Evolutionary conservation across 148 eudicot genomes (phyloP), one percentile per base, ranked within the genome.

Genomic region (Oxyria digyna): DNA sequence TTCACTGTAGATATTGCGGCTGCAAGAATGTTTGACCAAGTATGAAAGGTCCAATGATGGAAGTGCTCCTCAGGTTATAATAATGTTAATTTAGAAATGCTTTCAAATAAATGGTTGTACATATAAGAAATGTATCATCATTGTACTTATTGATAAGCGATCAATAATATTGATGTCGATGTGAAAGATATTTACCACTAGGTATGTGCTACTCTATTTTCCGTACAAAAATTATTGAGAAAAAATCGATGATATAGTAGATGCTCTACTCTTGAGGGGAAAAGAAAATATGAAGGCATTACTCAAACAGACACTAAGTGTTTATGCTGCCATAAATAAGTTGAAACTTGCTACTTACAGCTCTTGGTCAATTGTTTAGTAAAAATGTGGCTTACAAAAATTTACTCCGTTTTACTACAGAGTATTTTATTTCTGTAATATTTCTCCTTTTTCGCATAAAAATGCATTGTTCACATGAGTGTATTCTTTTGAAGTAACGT

Each of bases 1-100:
- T 23, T 46, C 32, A 32, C 71, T 85, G 73, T 72, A 94, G 99
- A 91, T 94, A 72, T 75, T 94, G 57, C 82, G 99, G 33, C 78
- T 94, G 79, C 97, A 94, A 81, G 99, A 94, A 79, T 91, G 87
- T 75, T 88, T 94, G 80, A 87, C 93, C 89, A 94, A 94, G 75
- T 94, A 94, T 69, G 97, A 91, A 74, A 76, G 87, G 70, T 68
- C 97, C 54, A 77, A 81, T 80, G 87, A 79, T 72, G 97, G 93
- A 41, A 91, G 65, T 73, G 76, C 91, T 59, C 93, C 99, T 74
- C 99, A 94, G 99, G 99, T 94, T 78, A 70, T 72, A 43, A 62
- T 71, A 62, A 49, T 70, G 38, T 69, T 59, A 6, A 42, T 42
- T 37, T 37, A 15, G 55, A 27, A 59, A 10, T 59, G 27, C 20